Conservation (phyloP, 768 basidiomycete species). For the Lyophyllum decastes region DNA sequence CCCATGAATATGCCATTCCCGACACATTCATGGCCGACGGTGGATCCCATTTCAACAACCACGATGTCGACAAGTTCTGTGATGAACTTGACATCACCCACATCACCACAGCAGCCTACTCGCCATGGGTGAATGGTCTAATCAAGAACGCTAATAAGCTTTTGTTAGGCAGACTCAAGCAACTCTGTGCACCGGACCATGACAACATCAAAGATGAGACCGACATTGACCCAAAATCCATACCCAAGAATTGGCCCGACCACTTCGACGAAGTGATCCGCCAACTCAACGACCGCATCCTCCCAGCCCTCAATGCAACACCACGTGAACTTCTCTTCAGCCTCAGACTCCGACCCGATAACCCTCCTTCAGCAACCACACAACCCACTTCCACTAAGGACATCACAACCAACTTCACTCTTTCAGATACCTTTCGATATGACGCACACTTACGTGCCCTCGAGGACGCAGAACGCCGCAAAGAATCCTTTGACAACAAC, state of each 20-base stretch:
- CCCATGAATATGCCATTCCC: no score
- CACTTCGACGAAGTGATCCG: background rate
- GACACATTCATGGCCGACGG: no score
- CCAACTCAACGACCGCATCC: no score
- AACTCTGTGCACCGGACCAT: background rate
- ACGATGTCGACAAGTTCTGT: slow-evolving; percentile 30
- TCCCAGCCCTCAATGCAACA: no score
- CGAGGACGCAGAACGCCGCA: no score
- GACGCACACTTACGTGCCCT: background rate
- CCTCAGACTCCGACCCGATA: background rate
- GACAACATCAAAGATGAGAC: background rate
- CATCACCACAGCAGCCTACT: no score
- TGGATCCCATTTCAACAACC: background rate
- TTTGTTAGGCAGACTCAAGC: no score
- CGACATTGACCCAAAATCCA: background rate
- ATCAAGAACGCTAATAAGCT: no score
- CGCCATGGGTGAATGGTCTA: no score
- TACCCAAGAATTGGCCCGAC: no score
- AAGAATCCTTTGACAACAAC: slow-evolving; percentile 1
- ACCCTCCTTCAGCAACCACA: background rate
- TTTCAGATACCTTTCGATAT: background rate
- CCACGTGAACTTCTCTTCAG: no score
- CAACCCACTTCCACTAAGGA: background rate
- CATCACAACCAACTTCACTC: background rate
- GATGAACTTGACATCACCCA: no score